These are phyloP conservation scores for Malassezia vespertilionis DNA, from an alignment of 1,284 basidiomycete species.

Conservation along the genomic window DNA sequence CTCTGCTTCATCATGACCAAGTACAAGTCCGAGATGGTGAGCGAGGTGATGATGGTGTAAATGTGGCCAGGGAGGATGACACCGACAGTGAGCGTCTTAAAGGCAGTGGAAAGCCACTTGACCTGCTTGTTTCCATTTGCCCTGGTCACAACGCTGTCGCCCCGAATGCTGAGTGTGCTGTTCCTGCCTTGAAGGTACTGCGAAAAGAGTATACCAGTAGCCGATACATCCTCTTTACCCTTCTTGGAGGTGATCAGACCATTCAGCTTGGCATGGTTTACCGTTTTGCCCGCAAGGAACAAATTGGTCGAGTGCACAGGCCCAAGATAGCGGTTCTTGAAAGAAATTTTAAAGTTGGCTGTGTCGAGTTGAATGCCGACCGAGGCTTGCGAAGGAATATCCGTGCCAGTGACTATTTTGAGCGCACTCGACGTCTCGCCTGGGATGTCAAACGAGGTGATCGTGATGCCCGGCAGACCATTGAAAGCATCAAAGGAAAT, in stretches of 20 bases:
- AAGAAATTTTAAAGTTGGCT: conserved; percentile 57
- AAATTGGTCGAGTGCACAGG: conserved; percentile 50
- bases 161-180: conserved; percentile 56
- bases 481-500: conserved; percentile 64
- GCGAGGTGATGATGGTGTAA: conserved; percentile 61
- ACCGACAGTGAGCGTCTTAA: conserved; percentile 58
- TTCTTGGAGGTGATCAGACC: conserved; percentile 56
- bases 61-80: conserved; percentile 60
- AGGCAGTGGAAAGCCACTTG: conserved; percentile 61
- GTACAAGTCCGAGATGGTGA: conserved; percentile 57
- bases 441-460: conserved; percentile 55
- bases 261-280: conserved; percentile 54
- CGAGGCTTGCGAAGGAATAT: conserved; percentile 60
- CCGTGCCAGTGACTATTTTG: conserved; percentile 58
- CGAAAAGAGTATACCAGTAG: conserved; percentile 59
- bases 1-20: conserved; percentile 51
- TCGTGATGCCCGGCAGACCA: conserved; percentile 55
- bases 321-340: conserved; percentile 49
- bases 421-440: conserved; percentile 62
- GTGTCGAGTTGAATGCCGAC: conserved; percentile 64
- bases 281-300: conserved; percentile 54
- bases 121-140: conserved; percentile 52
- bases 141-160: conserved; percentile 55
- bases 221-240: conserved; percentile 53
- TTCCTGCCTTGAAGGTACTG: conserved; percentile 60